These are phyloP conservation scores for Trichomonascus vanleenenianus DNA, from an alignment of 805 yeast species.

Conservation along the genomic window DNA sequence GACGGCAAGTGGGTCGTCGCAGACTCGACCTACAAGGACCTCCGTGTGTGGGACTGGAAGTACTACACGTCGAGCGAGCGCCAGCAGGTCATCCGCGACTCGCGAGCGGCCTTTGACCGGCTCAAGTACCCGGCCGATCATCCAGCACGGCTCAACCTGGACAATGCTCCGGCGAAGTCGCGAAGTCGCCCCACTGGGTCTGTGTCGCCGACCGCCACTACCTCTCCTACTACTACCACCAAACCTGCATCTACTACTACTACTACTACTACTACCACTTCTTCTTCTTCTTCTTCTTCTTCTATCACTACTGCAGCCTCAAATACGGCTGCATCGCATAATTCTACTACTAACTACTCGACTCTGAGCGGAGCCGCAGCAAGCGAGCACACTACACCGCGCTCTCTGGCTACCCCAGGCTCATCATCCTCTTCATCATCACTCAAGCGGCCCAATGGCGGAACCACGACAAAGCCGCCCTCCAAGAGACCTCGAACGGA, in stretches of 20 bases:
- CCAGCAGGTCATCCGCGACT: slow-evolving; percentile 22
- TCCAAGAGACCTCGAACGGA: background rate
- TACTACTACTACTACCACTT: background rate
- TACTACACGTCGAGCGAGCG: slow-evolving; percentile 30
- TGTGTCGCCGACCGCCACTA: background rate
- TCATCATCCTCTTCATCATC: background rate
- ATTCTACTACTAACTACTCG: background rate
- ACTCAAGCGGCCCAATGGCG: background rate
- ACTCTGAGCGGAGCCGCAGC: background rate
- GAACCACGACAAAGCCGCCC: background rate
- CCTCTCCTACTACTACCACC: background rate
- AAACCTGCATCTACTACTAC: background rate
- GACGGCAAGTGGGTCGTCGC: slow-evolving; percentile 24
- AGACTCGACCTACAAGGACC: slow-evolving; percentile 23
- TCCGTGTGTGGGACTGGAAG: slow-evolving; percentile 32
- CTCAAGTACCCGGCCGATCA: slow-evolving; percentile 23
- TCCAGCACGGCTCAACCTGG: slow-evolving; percentile 21
- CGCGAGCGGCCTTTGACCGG: slow-evolving; percentile 25
- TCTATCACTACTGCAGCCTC: too few species aligned
- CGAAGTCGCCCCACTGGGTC: slow-evolving; percentile 9
- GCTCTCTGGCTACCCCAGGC: background rate
- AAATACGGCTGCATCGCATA: slow-evolving; percentile 1
- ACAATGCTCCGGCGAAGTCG: slow-evolving; percentile 21
- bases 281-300: background rate
- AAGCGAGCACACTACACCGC: background rate